Evolutionary conservation across 495 filamentous ascomycete species (phyloP).

Genomic region (Daldinia childiae): DNA sequence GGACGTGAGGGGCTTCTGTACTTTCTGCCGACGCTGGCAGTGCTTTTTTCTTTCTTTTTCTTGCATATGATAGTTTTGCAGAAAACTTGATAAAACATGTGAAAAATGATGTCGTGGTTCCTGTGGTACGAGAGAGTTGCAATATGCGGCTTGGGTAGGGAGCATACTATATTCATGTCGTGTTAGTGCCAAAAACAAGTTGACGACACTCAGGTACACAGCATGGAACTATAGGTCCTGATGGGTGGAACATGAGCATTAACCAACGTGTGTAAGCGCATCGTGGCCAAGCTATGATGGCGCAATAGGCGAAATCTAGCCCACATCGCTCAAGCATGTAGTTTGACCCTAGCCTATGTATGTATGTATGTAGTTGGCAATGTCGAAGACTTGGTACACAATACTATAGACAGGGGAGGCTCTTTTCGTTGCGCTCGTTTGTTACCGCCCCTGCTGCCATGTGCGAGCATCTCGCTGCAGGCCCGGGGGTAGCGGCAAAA

Average conservation of each 20-base stretch:
- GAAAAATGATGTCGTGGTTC: conserved; percentile 32
- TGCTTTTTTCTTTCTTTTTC: neutral
- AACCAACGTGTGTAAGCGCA: conserved; percentile 10
- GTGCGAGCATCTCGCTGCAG: conserved; percentile 36
- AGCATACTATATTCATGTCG: conserved; percentile 26
- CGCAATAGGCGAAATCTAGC: conserved; percentile 21
- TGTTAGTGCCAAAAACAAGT: conserved; percentile 24
- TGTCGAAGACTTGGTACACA: conserved; percentile 16
- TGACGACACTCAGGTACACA: conserved; percentile 28
- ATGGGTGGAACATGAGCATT: conserved; percentile 28
- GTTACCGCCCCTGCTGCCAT: conserved; percentile 38
- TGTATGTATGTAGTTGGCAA: neutral
- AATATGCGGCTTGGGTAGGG: conserved; percentile 11
- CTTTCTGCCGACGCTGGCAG: conserved; percentile 13
- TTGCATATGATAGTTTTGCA: conserved; percentile 14
- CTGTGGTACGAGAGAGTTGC: conserved; percentile 31
- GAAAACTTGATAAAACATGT: conserved; percentile 26
- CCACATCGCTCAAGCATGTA: conserved; percentile 10
- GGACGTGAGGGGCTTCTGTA: neutral
- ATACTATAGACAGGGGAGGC: conserved; percentile 7
- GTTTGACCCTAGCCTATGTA: conserved; percentile 7
- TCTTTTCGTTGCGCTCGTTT: conserved; percentile 15
- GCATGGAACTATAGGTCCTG: conserved; percentile 14
- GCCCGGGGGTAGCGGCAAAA: conserved; percentile 38
- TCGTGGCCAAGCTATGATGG: conserved; percentile 16